These are phyloP conservation scores for Murraya koenigii DNA, from an alignment of 345 rosid genomes.

Conservation along the genomic window DNA sequence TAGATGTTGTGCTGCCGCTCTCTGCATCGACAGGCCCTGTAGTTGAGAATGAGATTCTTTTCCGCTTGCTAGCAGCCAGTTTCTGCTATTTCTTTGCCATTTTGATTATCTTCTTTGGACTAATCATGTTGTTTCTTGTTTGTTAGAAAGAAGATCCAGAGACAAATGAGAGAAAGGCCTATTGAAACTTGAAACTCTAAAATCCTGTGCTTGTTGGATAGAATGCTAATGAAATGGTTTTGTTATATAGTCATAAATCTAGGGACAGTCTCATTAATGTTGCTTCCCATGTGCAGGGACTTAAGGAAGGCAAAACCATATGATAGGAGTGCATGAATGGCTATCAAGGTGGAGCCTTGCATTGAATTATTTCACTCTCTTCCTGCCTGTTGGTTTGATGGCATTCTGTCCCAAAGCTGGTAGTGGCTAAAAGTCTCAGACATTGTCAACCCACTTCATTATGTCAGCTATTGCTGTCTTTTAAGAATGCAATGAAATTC, in stretches of 20 bases:
- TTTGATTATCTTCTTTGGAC: slow-evolving; percentile 26
- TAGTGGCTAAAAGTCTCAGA: background rate
- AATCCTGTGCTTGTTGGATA: slow-evolving; percentile 2
- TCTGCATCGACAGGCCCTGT: background rate
- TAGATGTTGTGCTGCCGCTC: background rate
- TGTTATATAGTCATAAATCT: background rate
- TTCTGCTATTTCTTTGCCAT: slow-evolving; percentile 41
- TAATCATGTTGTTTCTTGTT: slow-evolving; percentile 15
- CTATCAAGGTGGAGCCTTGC: background rate
- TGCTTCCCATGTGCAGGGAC: background rate
- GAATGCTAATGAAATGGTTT: background rate
- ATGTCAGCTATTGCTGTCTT: background rate
- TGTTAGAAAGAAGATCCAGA: background rate
- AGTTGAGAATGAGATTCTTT: background rate
- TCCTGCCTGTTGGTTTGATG: background rate
- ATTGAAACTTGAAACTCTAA: background rate
- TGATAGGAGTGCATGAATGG: background rate
- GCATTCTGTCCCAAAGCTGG: background rate
- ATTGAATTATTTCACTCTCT: no score
- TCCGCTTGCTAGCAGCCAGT: slow-evolving; percentile 20
- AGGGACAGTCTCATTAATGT: background rate
- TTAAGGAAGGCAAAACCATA: background rate
- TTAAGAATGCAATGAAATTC: background rate
- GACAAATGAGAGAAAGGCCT: background rate
- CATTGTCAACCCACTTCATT: background rate